A percentile compares a stretch with the other conserved stretches of the same genome.
phyloP scores from a whole-genome alignment of 176 grass and related monocot species.

The Lolium multiflorum region DNA sequence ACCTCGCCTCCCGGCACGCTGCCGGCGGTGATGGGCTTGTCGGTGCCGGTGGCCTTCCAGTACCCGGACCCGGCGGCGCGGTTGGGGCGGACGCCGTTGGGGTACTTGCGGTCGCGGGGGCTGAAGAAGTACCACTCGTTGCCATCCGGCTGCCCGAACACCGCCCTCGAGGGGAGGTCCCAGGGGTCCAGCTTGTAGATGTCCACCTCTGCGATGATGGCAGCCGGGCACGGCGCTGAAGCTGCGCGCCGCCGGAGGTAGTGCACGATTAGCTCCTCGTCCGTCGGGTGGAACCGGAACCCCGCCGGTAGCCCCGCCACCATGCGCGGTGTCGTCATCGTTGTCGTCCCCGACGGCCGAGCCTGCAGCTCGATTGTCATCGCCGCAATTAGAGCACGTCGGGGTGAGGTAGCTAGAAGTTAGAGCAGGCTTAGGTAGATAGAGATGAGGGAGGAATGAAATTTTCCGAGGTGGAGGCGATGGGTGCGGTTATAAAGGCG shows the following conservation, averaged over 20 bases:
- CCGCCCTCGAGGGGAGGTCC: conserved; percentile 52
- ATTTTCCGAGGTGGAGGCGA: neutral
- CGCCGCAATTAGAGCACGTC: neutral
- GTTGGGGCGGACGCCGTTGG: conserved; percentile 61
- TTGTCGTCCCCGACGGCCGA: neutral
- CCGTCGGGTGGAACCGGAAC: conserved; percentile 62
- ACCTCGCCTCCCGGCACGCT: neutral
- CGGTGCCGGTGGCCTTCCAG: conserved; percentile 98
- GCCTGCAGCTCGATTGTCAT: conserved; percentile 42
- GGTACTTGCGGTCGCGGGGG: conserved; percentile 62
- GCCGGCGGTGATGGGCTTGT: conserved; percentile 75
- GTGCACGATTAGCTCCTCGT: conserved; percentile 63
- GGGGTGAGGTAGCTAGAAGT: neutral
- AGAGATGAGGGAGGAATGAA: neutral
- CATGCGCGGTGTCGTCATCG: neutral
- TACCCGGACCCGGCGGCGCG: conserved; percentile 64
- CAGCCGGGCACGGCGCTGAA: conserved; percentile 36
- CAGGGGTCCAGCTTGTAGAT: conserved; percentile 64
- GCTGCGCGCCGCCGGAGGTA: conserved; percentile 57
- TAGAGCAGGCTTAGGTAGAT: neutral
- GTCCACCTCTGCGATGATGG: conserved; percentile 61
- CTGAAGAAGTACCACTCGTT: conserved; percentile 68
- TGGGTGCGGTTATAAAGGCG: conserved; percentile 18
- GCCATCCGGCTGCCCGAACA: conserved; percentile 34
- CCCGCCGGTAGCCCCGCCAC: conserved; percentile 45